Conservation (phyloP, 2,329 filamentous ascomycete genomes). For the Epichloe gansuensis region DNA sequence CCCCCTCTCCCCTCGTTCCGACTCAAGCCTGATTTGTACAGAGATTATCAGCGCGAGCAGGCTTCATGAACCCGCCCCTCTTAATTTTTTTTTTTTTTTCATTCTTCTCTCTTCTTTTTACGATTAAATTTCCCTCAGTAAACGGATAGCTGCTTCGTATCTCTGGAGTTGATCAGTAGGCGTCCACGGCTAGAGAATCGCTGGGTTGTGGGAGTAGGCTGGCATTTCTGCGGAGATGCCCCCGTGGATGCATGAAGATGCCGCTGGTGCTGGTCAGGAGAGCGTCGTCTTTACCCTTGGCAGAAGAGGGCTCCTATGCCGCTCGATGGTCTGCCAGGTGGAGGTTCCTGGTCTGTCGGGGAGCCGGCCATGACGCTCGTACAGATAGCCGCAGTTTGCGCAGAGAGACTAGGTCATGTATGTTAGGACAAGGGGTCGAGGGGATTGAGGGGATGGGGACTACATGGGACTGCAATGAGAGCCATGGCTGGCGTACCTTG, state of each 20-base stretch:
- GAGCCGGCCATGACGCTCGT: slow-evolving; percentile 74
- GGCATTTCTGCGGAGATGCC: slow-evolving; percentile 4
- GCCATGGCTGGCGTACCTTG: slow-evolving; percentile 39
- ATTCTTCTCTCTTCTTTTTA: background rate
- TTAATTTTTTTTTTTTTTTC: background rate
- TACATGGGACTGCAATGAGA: too few species aligned
- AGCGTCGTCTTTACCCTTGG: slow-evolving; percentile 10
- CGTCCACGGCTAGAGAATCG: background rate
- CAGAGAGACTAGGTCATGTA: slow-evolving; percentile 57
- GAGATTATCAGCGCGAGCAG: too few species aligned
- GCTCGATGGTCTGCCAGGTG: slow-evolving; percentile 17
- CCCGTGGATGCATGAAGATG: background rate
- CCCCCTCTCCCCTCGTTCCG: too few species aligned
- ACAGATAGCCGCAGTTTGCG: slow-evolving; percentile 83
- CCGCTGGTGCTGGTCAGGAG: slow-evolving; percentile 3
- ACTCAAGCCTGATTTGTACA: too few species aligned
- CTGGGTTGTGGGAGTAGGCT: background rate
- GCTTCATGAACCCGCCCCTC: too few species aligned
- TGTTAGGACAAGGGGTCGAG: too few species aligned
- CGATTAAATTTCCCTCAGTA: background rate
- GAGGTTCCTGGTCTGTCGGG: slow-evolving; percentile 35
- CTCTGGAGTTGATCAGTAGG: background rate
- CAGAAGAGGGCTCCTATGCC: slow-evolving; percentile 16
- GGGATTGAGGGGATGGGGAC: too few species aligned
- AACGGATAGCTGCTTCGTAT: background rate